phyloP scores from a whole-genome alignment of 2,329 filamentous ascomycete genomes.

The Fusarium illudens region DNA sequence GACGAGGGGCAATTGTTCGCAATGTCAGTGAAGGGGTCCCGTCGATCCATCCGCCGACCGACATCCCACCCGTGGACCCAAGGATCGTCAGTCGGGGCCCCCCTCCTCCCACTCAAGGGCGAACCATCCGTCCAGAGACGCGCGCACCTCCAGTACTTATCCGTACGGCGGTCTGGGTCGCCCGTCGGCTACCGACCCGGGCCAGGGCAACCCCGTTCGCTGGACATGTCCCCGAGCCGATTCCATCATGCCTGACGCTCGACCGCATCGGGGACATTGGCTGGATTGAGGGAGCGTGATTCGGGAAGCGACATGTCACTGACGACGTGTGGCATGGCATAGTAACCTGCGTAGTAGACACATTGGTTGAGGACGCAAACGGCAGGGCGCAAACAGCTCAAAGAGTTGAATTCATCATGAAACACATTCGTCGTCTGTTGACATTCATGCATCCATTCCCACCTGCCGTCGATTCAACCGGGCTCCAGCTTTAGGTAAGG shows the following conservation, averaged over 20 bases:
- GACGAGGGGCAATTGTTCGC: slow-evolving; percentile 1
- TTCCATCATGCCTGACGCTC: slow-evolving; percentile 8
- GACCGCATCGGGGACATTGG: slow-evolving; percentile 4
- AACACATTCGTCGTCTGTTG: slow-evolving; percentile 15
- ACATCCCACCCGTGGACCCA: not conserved
- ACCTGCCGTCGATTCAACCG: not conserved
- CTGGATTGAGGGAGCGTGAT: slow-evolving; percentile 8
- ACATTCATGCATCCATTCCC: slow-evolving; percentile 13
- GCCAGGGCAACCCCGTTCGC: slow-evolving; percentile 1
- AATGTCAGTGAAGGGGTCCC: not conserved
- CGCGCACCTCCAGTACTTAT: slow-evolving; percentile 9
- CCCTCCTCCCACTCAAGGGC: slow-evolving; percentile 20
- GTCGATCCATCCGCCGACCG: slow-evolving; percentile 19
- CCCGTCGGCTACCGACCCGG: slow-evolving; percentile 15
- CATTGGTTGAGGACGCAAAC: slow-evolving; percentile 3
- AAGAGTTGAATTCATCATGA: slow-evolving; percentile 23
- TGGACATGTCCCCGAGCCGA: slow-evolving; percentile 1
- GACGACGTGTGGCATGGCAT: slow-evolving; percentile 1
- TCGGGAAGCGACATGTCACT: not conserved
- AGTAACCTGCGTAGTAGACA: not conserved
- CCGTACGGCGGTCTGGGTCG: slow-evolving; percentile 12
- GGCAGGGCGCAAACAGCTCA: slow-evolving; percentile 5
- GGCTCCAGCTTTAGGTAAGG: no score
- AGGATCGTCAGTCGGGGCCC: slow-evolving; percentile 21
- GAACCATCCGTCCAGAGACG: slow-evolving; percentile 1